These are phyloP conservation scores for Cicer pinnatifidum DNA, from an alignment of 306 rosid species.

Conservation along the genomic window DNA sequence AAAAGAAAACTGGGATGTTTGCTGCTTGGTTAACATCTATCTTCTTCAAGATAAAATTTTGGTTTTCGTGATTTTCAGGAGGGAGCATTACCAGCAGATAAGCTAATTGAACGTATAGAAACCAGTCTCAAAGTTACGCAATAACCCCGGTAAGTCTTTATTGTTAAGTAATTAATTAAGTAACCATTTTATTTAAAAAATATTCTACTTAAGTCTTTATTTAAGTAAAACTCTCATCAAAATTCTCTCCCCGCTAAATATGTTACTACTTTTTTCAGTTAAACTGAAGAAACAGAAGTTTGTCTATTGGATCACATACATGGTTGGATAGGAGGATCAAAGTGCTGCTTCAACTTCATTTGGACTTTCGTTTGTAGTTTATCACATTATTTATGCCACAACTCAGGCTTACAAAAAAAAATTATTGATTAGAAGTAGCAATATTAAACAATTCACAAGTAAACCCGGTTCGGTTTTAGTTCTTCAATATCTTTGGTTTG, in stretches of 20 bases:
- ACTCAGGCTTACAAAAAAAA: neutral
- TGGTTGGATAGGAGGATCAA: constrained; percentile 30
- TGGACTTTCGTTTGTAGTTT: constrained; percentile 25
- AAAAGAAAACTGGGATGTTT: constrained; percentile 17
- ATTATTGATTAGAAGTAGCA: constrained; percentile 24
- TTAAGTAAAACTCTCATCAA: too few species aligned
- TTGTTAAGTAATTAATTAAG: neutral
- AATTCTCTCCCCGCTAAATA: neutral
- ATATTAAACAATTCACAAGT: neutral
- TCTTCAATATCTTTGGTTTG: neutral
- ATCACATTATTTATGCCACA: constrained; percentile 12
- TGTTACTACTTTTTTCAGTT: constrained; percentile 28
- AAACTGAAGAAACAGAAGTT: constrained; percentile 22
- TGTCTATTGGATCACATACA: constrained; percentile 33
- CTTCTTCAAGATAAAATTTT: neutral
- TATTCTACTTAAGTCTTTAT: too few species aligned
- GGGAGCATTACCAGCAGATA: constrained; percentile 80
- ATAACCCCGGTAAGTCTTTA: constrained; percentile 53
- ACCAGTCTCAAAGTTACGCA: constrained; percentile 67
- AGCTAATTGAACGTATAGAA: constrained; percentile 78
- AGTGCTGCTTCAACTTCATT: constrained; percentile 37
- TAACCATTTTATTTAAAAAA: neutral
- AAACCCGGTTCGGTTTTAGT: constrained; percentile 25
- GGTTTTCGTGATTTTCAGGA: constrained; percentile 60
- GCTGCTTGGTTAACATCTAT: neutral